A percentile compares a stretch with the other conserved stretches of the same genome.
phyloP scores from a whole-genome alignment of 371 early-diverging fungal genomes.

The Dichotomocladium elegans region DNA sequence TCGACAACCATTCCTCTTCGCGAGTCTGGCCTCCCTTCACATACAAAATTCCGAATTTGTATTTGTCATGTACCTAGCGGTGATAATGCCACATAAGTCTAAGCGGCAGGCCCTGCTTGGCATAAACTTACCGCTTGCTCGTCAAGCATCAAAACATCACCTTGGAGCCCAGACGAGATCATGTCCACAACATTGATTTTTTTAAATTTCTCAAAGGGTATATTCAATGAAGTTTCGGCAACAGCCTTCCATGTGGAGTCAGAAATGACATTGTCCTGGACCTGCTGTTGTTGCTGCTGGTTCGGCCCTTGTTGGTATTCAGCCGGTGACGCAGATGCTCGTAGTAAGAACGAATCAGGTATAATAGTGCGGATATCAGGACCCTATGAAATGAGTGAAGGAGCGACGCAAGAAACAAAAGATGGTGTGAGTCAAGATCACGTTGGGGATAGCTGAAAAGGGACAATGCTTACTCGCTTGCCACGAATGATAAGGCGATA shows the following conservation, averaged over 20 bases:
- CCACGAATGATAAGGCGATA: constrained; percentile 35
- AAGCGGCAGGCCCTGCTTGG: too few species aligned
- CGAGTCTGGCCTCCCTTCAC: constrained; percentile 63
- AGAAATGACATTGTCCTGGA: too few species aligned
- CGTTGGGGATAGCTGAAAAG: too few species aligned
- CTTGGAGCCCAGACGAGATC: constrained; percentile 52
- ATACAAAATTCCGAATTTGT: constrained; percentile 79
- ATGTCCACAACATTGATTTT: constrained; percentile 25
- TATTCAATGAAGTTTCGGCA: constrained; percentile 11
- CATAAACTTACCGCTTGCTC: constrained; percentile 47
- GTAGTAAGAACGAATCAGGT: constrained; percentile 24
- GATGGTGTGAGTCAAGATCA: too few species aligned
- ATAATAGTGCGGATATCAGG: constrained; percentile 17
- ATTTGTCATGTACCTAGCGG: constrained; percentile 64
- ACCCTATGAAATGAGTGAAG: constrained; percentile 2
- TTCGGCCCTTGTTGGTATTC: neutral
- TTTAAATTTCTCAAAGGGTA: constrained; percentile 21
- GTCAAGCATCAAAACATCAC: constrained; percentile 49
- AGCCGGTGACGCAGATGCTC: constrained; percentile 6
- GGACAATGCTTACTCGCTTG: constrained; percentile 26
- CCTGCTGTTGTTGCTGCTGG: too few species aligned
- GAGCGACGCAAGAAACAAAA: neutral
- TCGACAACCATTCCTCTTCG: constrained; percentile 78
- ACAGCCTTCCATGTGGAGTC: constrained; percentile 22
- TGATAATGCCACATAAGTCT: too few species aligned